Evolutionary conservation across 768 basidiomycete species (phyloP).

Genomic region (Boletus huronensis): DNA sequence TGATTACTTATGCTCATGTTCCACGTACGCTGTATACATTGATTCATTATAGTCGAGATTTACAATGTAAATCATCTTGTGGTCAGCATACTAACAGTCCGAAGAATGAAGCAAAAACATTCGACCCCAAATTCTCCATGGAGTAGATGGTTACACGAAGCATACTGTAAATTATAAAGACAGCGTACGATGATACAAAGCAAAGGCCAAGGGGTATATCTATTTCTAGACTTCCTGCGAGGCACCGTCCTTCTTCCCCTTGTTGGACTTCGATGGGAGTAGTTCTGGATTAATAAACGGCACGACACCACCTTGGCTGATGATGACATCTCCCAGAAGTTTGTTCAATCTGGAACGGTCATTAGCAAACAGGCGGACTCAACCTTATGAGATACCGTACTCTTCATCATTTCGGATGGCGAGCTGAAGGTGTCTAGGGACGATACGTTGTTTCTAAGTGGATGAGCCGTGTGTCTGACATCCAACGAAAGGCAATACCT

Average conservation of each 20-base stretch:
- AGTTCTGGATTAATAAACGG: slow-evolving; percentile 57
- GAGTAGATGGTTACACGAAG: slow-evolving; percentile 18
- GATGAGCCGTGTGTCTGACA: neutral
- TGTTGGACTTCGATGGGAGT: slow-evolving; percentile 42
- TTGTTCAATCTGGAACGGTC: slow-evolving; percentile 44
- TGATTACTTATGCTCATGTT: neutral
- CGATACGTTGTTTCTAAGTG: slow-evolving; percentile 64
- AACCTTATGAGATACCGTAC: slow-evolving; percentile 32
- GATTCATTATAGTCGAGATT: neutral
- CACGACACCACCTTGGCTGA: slow-evolving; percentile 76
- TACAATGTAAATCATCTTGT: neutral
- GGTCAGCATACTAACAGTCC: neutral
- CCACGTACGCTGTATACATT: neutral
- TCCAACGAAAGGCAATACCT: slow-evolving; percentile 26
- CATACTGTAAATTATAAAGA: slow-evolving; percentile 31
- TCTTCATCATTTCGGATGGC: slow-evolving; percentile 78
- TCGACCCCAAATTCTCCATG: neutral
- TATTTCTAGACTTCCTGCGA: slow-evolving; percentile 47
- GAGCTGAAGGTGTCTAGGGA: slow-evolving; percentile 73
- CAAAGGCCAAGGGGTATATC: neutral
- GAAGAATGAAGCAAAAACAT: neutral
- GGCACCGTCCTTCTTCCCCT: slow-evolving; percentile 48
- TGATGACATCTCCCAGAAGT: slow-evolving; percentile 59
- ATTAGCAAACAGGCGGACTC: neutral
- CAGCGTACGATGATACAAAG: slow-evolving; percentile 25